Conservation (phyloP, 805 yeast species). For the Saturnispora silvae region DNA sequence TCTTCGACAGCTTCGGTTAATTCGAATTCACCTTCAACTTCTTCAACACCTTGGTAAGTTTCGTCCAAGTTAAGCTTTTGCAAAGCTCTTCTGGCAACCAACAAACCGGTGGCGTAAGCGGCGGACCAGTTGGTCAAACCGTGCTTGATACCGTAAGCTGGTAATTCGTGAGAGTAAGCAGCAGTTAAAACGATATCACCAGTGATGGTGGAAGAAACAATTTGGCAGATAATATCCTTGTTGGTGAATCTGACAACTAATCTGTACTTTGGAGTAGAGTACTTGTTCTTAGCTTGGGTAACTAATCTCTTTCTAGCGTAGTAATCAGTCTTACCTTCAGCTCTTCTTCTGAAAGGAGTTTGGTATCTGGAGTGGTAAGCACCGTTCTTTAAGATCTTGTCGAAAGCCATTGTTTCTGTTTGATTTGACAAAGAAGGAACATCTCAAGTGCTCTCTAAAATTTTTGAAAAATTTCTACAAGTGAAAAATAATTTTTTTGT, state of each 20-base stretch:
- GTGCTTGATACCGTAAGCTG: constrained; percentile 92
- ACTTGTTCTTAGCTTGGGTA: constrained; percentile 99
- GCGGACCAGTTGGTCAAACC: constrained; percentile 99
- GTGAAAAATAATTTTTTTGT: neutral
- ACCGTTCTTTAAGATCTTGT: constrained; percentile 33
- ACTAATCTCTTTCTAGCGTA: constrained; percentile 99
- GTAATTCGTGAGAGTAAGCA: constrained; percentile 98
- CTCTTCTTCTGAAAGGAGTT: constrained; percentile 99
- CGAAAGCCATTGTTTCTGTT: constrained; percentile 8
- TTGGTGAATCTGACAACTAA: constrained; percentile 99
- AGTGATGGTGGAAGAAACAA: constrained; percentile 89
- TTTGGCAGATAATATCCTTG: constrained; percentile 98
- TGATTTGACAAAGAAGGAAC: constrained; percentile 7
- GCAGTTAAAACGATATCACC: constrained; percentile 95
- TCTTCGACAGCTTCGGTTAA: constrained; percentile 99
- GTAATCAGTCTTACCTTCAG: constrained; percentile 99
- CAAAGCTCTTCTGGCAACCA: constrained; percentile 98
- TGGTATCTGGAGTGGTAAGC: constrained; percentile 99
- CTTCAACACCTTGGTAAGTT: constrained; percentile 97
- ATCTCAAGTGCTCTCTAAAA: neutral
- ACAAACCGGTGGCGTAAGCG: constrained; percentile 97
- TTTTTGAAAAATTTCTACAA: neutral
- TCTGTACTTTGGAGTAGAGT: constrained; percentile 99
- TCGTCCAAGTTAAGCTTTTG: constrained; percentile 97
- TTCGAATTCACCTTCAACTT: constrained; percentile 98